phyloP scores from a whole-genome alignment of 305 asterid genomes.

The Fraxinus floribunda region DNA sequence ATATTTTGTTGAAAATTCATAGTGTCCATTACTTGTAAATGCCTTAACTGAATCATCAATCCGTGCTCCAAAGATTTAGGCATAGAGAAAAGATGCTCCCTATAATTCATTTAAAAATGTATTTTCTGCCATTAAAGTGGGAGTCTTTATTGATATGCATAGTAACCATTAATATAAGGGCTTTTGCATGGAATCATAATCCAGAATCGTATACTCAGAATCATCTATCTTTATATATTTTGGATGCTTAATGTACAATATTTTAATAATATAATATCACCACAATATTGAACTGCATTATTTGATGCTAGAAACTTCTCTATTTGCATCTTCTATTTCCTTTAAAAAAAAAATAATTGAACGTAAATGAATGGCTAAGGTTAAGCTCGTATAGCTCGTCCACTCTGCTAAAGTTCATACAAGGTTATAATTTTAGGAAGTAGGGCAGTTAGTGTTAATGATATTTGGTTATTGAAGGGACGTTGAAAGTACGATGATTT shows the following conservation, averaged over 20 bases:
- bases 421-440: too few relatives aligned
- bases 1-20: constrained; percentile 15
- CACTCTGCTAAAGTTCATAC: too few relatives aligned
- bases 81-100: constrained; percentile 27
- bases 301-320: background rate
- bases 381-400: too few relatives aligned
- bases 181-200: constrained; percentile 35
- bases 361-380: too few relatives aligned
- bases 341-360: too few relatives aligned
- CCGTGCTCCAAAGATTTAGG: constrained; percentile 23
- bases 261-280: background rate
- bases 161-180: constrained; percentile 25
- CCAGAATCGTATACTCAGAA: constrained; percentile 37
- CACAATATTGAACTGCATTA: background rate
- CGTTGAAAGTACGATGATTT: too few relatives aligned
- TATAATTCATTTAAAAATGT: constrained; percentile 26
- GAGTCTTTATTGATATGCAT: constrained; percentile 25
- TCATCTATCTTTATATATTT: background rate
- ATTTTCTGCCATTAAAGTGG: constrained; percentile 30
- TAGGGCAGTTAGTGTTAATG: too few relatives aligned
- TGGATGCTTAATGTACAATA: background rate
- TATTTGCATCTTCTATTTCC: background rate
- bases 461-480: too few relatives aligned
- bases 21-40: constrained; percentile 22
- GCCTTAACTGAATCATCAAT: constrained; percentile 32